Base-by-base conservation (phyloP, 1,284 basidiomycete genomes). In the Trichosporon coremiiforme region DNA sequence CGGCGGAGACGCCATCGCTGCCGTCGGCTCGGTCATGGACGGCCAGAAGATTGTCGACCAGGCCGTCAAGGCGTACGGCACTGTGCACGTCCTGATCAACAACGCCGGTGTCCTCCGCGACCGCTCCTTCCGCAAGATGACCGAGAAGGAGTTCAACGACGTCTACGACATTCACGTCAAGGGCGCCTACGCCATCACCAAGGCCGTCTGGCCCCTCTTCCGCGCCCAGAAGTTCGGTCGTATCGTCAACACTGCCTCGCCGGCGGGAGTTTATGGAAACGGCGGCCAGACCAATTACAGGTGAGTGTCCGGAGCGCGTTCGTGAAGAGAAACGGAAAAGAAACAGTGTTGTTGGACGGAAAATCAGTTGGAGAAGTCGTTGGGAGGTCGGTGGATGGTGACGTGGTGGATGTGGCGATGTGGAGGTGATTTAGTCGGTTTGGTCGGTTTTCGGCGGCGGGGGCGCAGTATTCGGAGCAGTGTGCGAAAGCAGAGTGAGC, bases 121-220 rank as follows among this genome's bases (percentile, higher is more conserved):
- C 81, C 86, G 85, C 78, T 82, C 86, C 36, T 93, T 95, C 87
- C 94, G 91, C 86, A 95, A 94, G 84, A 94, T 96, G 91, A 86
- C 90, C 3, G 93, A 95, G 81, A 75, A 84, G 78, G 92, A 95
- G 76, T 95, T 90, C 87, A 94, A 96, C 78, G 88, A 91, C 73
- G 87, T 98, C 73, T 87, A 89, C 67, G 89, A 91, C 25, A 95
- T 99, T 22, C 97, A 99, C 82, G 85, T 99, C 74, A 97, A 95
- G 84, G 96, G 95, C 66, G 90, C 96, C 0, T 99, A 90, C 84
- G 87, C 94, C n/a, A 97, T 94, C 84, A 92, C 93, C 57, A 96
- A 95, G 82, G 96, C 97, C 60, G 94, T 90, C 41, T 99, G 96
- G 97, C 94, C 95, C 2, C 85, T 93, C 81, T 97, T 99, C 88